Conservation (phyloP, 2,329 filamentous ascomycete genomes). For the Xylariaceae sp. region DNA sequence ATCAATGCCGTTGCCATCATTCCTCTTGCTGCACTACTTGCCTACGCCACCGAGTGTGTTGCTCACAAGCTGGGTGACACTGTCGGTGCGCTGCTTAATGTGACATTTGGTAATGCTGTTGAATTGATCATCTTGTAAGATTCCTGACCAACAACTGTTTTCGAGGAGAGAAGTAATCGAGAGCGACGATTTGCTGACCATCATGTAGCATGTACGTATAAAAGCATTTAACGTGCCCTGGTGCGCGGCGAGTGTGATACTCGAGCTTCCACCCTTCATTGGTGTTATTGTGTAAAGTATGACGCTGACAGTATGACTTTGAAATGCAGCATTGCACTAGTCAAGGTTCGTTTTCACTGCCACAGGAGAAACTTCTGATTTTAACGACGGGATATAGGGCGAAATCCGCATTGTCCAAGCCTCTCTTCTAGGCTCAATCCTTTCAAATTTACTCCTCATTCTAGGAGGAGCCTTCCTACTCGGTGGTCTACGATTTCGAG, state of each 20-base stretch:
- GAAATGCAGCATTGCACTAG: constrained; percentile 63
- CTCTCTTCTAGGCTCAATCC: constrained; percentile 81
- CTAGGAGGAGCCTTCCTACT: constrained; percentile 88
- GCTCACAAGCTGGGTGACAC: constrained; percentile 69
- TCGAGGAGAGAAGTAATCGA: too few species aligned
- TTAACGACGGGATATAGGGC: constrained; percentile 44
- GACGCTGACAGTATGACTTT: constrained; percentile 24
- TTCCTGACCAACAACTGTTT: neutral
- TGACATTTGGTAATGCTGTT: constrained; percentile 75
- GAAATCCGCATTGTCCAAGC: constrained; percentile 91
- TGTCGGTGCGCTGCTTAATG: constrained; percentile 68
- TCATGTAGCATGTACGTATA: constrained; percentile 24
- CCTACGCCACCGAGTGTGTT: constrained; percentile 71
- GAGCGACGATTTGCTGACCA: constrained; percentile 22
- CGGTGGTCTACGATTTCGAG: constrained; percentile 79
- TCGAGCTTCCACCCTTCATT: neutral
- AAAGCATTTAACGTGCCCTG: neutral
- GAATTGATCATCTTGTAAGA: constrained; percentile 72
- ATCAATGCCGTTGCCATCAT: constrained; percentile 75
- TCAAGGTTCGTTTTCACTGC: constrained; percentile 50
- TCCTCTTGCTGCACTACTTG: constrained; percentile 67
- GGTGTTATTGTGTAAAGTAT: neutral
- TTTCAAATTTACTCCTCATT: constrained; percentile 84
- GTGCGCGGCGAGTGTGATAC: neutral
- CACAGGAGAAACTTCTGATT: neutral